Base-by-base conservation (phyloP, 1,139 yeast genomes). In the Torulaspora pretoriensis region DNA sequence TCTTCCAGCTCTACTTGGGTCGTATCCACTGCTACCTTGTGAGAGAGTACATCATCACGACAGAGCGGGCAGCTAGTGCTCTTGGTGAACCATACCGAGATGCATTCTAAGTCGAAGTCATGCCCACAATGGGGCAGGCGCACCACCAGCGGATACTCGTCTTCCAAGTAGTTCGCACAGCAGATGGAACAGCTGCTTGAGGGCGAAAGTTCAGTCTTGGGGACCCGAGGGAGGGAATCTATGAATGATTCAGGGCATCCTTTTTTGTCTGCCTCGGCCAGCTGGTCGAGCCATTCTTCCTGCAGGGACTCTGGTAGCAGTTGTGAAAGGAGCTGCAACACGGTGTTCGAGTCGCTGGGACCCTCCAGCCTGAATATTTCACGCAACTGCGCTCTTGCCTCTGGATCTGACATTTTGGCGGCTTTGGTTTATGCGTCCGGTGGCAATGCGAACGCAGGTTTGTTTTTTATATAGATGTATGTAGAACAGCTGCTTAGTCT, bases 11-110 rank as follows among this genome's bases (percentile, higher is more conserved):
- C 84, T 38, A 81, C 92, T 33, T 81, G 82, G 38, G 80, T 81
- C 43, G 79, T 83, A 47, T 81, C 87, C 35, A 77, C 75, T 1
- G 57, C 63, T 1, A 63, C 68, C 53, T 73, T 75, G 52, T 79
- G 70, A 43, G 70, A 71, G 38, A 75, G 64, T 22, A 90, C 78
- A 57, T 88, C 83, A 50, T 77, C 80, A 52, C 97, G 71, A 62
- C 97, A 90, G 60, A 90, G 67, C 0, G 97, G 97, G 61, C 97
- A 90, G 0, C 95, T 88, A 1, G 82, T 72, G 57, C 86, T 83
- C 48, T 81, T 70, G 52, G 79, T 78, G 42, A 90, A 69, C 97
- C 97, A 90, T 0, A 96, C 94, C 0, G 84, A 84, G 33, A 90
- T 80, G 63, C 97, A 90, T 55, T 90, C 97, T 54, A 89, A 70